Base-by-base conservation (phyloP, 495 filamentous ascomycete genomes). In the Hypoxylon cercidicola region DNA sequence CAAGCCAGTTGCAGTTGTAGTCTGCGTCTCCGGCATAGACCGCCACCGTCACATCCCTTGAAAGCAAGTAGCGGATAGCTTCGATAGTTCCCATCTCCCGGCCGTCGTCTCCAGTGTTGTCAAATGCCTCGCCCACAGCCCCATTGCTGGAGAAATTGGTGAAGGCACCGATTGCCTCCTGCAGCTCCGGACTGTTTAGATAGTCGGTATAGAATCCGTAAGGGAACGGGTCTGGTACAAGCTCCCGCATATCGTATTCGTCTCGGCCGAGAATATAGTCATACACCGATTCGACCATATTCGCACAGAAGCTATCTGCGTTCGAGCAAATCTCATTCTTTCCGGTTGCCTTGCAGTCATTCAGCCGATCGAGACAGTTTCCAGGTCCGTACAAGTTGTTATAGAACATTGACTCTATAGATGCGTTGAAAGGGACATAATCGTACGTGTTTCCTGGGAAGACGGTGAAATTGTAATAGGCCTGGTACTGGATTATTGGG, bases 1-100 rank as follows among this genome's bases (percentile, higher is more conserved):
- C 87, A 13, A 87, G 77, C 82, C 82, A 85, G 87, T 99, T 98
- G 91, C 94, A 97, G 76, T 96, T 96, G 82, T 88, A 96, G 77
- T 96, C 93, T 44, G 93, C 90, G 74, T 97, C 93, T 74, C 93
- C 87, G 34, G 81, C 81, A 64, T 84, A 87, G 73, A 87, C 73
- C 34, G 77, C 75, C 0, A 88, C 81, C 16, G 81, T 82, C 20
- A 88, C 71, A n/a, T 78, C 79, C 13, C 77, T 77, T 4, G 79
- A 57, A n/a, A 89, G 44, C 34, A 89, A 70, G 45, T 78, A 77
- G 15, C 73, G 68, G 35, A 87, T 67, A 20, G 77, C 84, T 48
- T 82, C 76, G 21, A 84, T 77, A 0, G 85, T 85, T 1, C 77
- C 75, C 55, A 71, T 73, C 57, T 83, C 78, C 2, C 85, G 80